Base-by-base conservation (phyloP, 495 filamentous ascomycete species). In the Lasiosphaeria miniovina region DNA sequence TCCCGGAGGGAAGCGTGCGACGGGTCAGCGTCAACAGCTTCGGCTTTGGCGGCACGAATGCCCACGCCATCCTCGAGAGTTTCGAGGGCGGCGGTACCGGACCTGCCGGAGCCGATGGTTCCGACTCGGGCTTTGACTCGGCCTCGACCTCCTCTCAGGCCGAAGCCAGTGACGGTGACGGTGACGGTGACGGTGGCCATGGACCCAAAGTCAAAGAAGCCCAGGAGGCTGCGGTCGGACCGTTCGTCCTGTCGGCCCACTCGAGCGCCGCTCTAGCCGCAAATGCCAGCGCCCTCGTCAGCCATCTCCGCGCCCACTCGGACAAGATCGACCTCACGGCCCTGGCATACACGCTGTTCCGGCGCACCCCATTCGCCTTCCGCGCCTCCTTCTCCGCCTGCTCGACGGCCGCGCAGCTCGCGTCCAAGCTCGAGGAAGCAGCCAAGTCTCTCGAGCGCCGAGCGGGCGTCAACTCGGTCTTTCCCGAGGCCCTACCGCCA, bases 31-130 rank as follows among this genome's bases (percentile, higher is more conserved):
- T 61, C 36, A 58, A 58, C 52, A 57, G 46, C 48, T 60, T 60
- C 17, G 57, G 59, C 4, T 62, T 62, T 34, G 63, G 63, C 2
- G 63, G 63, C 15, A 56, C 59, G 9, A 65, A 65, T 31, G 41
- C 54, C 36, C 59, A 61, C 12, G 59, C 38, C 48, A 62, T 65
- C 35, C 9, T 65, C 0, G 59, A 65, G 40, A 73, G 71, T 38
- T 68, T 61, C 15, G 48, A 59, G 38, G 38, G 38, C 38, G 38
- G 38, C 38, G 38, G 11, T 41, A 41, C 34, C 45, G 4, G 36
- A 33, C 9, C 4, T 24, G 8, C 24, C 24, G 24, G 24, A 24
- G 38, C 38, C 38, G 38, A 41, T 41, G 38, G 38, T 41, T 41
- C 38, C 38, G 38, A 41, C 38, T 41, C 38, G 38, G 38, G 38